Evolutionary conservation across 2,329 filamentous ascomycete species (phyloP), one percentile per base, ranked within the genome.

Genomic region (Phyllachora maydis): DNA sequence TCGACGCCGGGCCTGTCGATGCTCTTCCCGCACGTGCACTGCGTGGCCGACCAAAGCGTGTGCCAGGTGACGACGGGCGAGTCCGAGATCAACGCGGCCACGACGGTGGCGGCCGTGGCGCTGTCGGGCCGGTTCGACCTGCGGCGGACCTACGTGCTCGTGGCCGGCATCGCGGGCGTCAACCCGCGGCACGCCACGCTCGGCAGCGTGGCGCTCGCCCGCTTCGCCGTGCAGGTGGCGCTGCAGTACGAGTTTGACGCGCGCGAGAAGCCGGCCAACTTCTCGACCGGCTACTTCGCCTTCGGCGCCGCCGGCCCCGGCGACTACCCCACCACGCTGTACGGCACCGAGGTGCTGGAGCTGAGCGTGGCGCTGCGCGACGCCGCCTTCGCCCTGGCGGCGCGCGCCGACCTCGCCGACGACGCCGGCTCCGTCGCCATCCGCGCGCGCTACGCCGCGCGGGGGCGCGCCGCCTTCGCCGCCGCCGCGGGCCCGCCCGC

Each of bases 161-260:
- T 77, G 15, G 65, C 59, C 1, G 76, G 75, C 3, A 81, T 83
- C 30, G 74, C 67, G 2, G 75, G 76, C n/a, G 56, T 78, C 20
- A 79, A 66, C 41, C 76, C 75, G 1, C 62, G 69, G 30, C 46
- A 65, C 14, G 66, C 59, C 12, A 78, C 74, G 0, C 53, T 75
- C 4, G 65, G 62, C 21, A 59, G 61, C 19, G 72, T 77, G 0
- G 69, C 70, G 1, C 64, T 83, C 25, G 61, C 68, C 18, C 59
- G 64, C 12, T 83, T 68, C 37, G 64, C 72, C 1, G 59, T 82
- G 4, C 76, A 82, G 39, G 72, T 79, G 3, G 73, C 68, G 0
- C 50, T 81, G 25, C 74, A 82, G 42, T 76, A 79, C 32, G 75
- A 82, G 43, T 64, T 82, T 30, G 74, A 81, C 34, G 49, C 62